Conservation (phyloP, 768 basidiomycete genomes). For the Coprinopsis strossmayeri region DNA sequence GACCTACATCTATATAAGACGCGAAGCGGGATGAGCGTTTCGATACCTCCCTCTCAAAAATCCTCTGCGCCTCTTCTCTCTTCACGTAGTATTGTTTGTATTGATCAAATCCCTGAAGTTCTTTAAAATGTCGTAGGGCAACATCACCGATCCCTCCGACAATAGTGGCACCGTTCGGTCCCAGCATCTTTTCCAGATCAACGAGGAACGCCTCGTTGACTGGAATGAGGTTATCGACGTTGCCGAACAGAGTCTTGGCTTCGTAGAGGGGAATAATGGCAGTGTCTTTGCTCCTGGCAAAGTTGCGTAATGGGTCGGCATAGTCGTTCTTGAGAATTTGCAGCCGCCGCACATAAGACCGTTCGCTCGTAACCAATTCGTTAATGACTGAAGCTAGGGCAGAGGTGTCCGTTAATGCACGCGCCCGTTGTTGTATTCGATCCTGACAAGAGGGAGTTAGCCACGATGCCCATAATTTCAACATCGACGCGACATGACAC, state of each 20-base stretch:
- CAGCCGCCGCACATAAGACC: constrained; percentile 80
- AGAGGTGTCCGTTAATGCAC: constrained; percentile 56
- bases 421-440: constrained; percentile 40
- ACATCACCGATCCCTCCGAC: constrained; percentile 79
- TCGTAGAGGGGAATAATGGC: constrained; percentile 87
- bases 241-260: constrained; percentile 90
- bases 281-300: constrained; percentile 77
- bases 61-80: constrained; percentile 85
- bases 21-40: constrained; percentile 78
- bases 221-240: constrained; percentile 82
- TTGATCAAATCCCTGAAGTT: constrained; percentile 78
- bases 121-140: constrained; percentile 80
- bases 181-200: constrained; percentile 76
- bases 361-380: constrained; percentile 86
- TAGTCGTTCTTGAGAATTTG: constrained; percentile 81
- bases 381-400: constrained; percentile 70
- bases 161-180: constrained; percentile 46
- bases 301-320: constrained; percentile 85
- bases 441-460: constrained; percentile 23
- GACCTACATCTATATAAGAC: constrained; percentile 79
- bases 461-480: no score
- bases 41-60: constrained; percentile 79
- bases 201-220: constrained; percentile 85
- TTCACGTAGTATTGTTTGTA: constrained; percentile 90
- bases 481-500: no score